These are phyloP conservation scores for Rubia tinctorum DNA, from an alignment of 305 asterid genomes.

Conservation along the genomic window DNA sequence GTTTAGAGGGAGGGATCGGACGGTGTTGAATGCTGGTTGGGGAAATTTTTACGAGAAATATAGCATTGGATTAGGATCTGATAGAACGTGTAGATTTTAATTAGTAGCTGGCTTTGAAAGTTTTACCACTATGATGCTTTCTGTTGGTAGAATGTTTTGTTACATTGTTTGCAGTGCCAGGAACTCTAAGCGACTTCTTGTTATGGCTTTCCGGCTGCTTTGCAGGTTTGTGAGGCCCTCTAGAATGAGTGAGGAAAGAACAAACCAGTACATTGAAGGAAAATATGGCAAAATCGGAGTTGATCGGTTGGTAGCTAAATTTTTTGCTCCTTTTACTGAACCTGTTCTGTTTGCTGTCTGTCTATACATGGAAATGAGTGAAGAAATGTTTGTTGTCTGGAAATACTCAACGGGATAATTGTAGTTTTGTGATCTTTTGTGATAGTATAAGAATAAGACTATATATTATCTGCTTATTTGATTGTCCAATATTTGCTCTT, in stretches of 20 bases:
- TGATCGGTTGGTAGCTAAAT: slow-evolving; percentile 50
- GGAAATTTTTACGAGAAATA: neutral
- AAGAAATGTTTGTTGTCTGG: neutral
- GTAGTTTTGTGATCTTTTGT: neutral
- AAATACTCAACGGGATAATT: neutral
- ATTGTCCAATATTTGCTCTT: neutral
- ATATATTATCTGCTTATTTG: neutral
- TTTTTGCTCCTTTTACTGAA: slow-evolving; percentile 2
- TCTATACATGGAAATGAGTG: neutral
- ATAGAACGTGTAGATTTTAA: neutral
- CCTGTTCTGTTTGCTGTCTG: neutral
- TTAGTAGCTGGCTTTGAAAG: neutral
- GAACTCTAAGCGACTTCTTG: neutral
- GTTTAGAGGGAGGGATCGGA: neutral
- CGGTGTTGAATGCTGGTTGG: neutral
- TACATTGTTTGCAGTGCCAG: neutral
- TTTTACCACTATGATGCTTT: neutral
- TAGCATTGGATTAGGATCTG: neutral
- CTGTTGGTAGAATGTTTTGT: neutral
- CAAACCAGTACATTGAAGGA: slow-evolving; percentile 72
- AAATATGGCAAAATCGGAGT: slow-evolving; percentile 85
- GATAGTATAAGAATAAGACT: neutral
- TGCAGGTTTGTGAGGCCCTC: slow-evolving; percentile 93
- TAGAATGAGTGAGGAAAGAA: slow-evolving; percentile 69
- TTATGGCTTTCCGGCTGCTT: slow-evolving; percentile 3